Conservation (phyloP, 176 grass and related monocot genomes). For the Tillandsia fasciculata region DNA sequence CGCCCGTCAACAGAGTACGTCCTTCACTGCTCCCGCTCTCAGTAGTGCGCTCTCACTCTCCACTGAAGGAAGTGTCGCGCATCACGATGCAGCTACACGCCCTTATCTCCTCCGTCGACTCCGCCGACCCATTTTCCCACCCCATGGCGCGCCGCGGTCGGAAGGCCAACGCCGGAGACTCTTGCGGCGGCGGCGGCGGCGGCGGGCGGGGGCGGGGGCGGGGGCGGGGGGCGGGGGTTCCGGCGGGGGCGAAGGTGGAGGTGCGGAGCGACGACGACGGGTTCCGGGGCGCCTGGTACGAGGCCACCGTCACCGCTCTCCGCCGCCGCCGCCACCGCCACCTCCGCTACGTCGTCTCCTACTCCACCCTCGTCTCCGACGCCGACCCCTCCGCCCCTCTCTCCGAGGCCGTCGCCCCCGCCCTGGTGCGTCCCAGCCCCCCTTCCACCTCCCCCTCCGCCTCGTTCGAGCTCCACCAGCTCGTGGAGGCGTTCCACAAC, state of each 20-base stretch:
- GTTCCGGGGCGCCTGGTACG: slow-evolving; percentile 62
- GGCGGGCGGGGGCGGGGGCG: not conserved
- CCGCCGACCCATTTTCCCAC: no score
- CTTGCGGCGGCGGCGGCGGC: not conserved
- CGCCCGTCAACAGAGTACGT: no score
- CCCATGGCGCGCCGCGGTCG: no score
- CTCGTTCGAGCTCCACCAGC: slow-evolving; percentile 15
- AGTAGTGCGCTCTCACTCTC: no score
- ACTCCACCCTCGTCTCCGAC: slow-evolving; percentile 37
- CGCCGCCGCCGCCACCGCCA: not conserved
- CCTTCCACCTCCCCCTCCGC: not conserved
- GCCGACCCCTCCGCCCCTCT: slow-evolving; percentile 21
- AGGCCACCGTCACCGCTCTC: slow-evolving; percentile 29
- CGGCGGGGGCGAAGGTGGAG: slow-evolving; percentile 32
- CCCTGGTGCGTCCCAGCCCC: slow-evolving; percentile 28
- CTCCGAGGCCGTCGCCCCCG: slow-evolving; percentile 26
- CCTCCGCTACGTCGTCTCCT: slow-evolving; percentile 22
- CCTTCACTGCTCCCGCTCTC: no score
- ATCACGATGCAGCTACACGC: no score
- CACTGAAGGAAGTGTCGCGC: no score
- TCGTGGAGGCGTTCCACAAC: slow-evolving; percentile 64
- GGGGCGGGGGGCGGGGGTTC: not conserved
- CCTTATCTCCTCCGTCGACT: no score
- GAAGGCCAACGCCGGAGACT: no score
- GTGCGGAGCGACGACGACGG: slow-evolving; percentile 52